Evolutionary conservation across 371 early-diverging fungal species (phyloP).

Genomic region (Mucor irregularis): DNA sequence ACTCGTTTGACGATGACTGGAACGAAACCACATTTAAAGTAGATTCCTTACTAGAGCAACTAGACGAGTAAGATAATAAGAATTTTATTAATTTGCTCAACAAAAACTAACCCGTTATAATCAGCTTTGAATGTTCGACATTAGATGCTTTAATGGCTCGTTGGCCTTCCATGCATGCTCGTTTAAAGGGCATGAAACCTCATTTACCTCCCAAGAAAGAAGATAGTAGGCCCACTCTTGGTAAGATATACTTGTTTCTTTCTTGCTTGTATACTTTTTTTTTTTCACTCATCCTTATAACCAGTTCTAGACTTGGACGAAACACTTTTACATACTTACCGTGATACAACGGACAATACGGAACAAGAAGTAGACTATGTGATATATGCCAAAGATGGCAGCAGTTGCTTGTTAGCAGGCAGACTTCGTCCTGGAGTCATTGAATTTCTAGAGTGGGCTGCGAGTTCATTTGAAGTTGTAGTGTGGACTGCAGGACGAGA

Average conservation of each 20-base stretch:
- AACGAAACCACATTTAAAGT: conserved; percentile 23
- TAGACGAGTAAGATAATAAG: conserved; percentile 37
- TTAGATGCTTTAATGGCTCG: conserved; percentile 45
- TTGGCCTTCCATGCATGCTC: conserved; percentile 47
- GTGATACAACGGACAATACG: conserved; percentile 14
- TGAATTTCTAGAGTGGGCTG: conserved; percentile 47
- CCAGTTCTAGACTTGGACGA: conserved; percentile 52
- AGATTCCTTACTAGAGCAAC: conserved; percentile 39
- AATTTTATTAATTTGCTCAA: neutral
- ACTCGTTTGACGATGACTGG: conserved; percentile 22
- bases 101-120: conserved; percentile 1
- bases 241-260: too few relatives aligned
- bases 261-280: too few relatives aligned
- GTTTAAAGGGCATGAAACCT: conserved; percentile 45
- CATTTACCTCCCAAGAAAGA: conserved; percentile 47
- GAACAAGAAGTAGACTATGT: conserved; percentile 37
- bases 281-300: too few relatives aligned
- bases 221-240: conserved; percentile 40
- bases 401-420: conserved; percentile 38
- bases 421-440: conserved; percentile 48
- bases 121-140: conserved; percentile 46
- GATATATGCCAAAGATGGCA: conserved; percentile 34
- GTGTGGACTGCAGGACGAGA: conserved; percentile 51
- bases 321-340: conserved; percentile 44
- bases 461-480: conserved; percentile 45